Evolutionary conservation across 2,329 filamentous ascomycete species (phyloP).

Genomic region (Fusarium poae): DNA sequence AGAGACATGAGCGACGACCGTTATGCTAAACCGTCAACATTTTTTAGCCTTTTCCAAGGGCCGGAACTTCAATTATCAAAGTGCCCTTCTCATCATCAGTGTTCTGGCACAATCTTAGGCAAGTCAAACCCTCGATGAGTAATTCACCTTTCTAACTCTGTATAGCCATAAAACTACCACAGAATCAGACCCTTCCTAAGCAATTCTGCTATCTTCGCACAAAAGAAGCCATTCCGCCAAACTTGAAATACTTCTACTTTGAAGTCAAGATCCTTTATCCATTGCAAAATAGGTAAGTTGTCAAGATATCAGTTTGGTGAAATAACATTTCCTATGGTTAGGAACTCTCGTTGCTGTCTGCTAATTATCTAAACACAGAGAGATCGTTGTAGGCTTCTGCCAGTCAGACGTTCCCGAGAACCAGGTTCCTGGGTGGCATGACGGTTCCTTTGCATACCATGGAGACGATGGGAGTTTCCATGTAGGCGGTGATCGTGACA

Average conservation of each 20-base stretch:
- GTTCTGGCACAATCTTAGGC: not conserved
- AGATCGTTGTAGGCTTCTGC: not conserved
- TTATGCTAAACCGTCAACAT: not conserved
- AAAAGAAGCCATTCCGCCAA: not conserved
- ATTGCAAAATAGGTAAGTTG: not conserved
- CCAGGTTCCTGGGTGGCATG: not conserved
- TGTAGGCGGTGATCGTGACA: fast-evolving
- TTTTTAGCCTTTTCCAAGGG: not conserved
- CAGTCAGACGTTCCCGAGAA: not conserved
- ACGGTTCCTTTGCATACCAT: not conserved
- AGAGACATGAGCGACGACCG: fast-evolving
- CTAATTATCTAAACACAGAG: not conserved
- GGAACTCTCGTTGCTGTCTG: fast-evolving
- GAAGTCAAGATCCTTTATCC: not conserved
- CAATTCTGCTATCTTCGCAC: not conserved
- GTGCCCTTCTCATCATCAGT: not conserved
- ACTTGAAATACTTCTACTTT: not conserved
- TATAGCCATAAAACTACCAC: not conserved
- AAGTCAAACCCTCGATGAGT: fast-evolving
- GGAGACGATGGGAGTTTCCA: not conserved
- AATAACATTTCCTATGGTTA: not conserved
- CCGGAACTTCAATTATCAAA: not conserved
- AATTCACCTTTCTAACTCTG: not conserved
- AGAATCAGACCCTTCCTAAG: fast-evolving
- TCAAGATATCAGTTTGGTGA: fast-evolving